These are phyloP conservation scores for Prunus armeniaca DNA, from an alignment of 306 rosid genomes.

Conservation along the genomic window DNA sequence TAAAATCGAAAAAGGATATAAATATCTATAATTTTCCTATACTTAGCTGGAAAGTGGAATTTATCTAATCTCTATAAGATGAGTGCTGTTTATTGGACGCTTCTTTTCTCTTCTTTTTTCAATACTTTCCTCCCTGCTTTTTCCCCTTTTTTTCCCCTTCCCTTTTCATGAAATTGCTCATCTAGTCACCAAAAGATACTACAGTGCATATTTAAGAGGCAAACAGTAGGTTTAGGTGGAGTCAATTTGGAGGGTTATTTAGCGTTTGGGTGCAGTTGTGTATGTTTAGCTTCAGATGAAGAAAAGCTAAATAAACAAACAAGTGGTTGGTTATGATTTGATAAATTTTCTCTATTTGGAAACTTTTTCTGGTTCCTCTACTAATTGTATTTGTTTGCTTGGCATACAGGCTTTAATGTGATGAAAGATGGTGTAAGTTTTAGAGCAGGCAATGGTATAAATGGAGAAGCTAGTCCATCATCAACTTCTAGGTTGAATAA, in stretches of 20 bases:
- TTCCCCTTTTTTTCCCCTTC: rapidly evolving
- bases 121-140: too few relatives aligned
- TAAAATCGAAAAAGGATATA: background rate
- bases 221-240: too few relatives aligned
- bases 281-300: background rate
- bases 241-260: background rate
- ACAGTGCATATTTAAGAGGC: too few relatives aligned
- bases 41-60: background rate
- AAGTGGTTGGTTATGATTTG: background rate
- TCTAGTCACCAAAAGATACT: too few relatives aligned
- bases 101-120: background rate
- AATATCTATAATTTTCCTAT: too few relatives aligned
- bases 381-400: background rate
- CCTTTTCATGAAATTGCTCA: too few relatives aligned
- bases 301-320: background rate
- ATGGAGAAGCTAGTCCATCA: conserved; percentile 45
- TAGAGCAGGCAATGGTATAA: conserved; percentile 36
- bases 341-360: background rate
- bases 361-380: background rate
- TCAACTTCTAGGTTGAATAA: conserved; percentile 27
- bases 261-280: background rate
- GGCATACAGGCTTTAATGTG: conserved; percentile 40
- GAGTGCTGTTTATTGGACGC: too few relatives aligned
- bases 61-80: background rate
- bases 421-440: conserved; percentile 41